Base-by-base conservation (phyloP, 163 green algal genomes). In the Chlamydomonas reinhardtii region DNA sequence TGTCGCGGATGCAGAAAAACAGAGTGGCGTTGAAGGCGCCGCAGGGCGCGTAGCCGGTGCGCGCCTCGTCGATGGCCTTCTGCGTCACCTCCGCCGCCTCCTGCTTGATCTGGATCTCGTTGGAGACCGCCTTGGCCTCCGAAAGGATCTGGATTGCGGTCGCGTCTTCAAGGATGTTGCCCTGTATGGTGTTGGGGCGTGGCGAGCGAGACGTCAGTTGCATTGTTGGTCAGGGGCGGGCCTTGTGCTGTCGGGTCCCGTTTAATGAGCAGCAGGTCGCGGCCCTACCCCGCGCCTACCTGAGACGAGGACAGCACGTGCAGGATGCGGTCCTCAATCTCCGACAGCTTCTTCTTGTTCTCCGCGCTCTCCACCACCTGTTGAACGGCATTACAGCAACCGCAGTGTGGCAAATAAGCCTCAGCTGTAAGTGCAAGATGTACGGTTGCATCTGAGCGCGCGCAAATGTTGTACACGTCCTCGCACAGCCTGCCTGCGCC, bases 241-340 rank as follows among this genome's bases (percentile, higher is more conserved):
- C n/a, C n/a, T n/a, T n/a, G n/a, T n/a, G n/a, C n/a, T n/a, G n/a
- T n/a, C n/a, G n/a, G n/a, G n/a, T n/a, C n/a, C n/a, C n/a, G n/a
- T n/a, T n/a, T n/a, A n/a, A n/a, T n/a, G n/a, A n/a, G n/a, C n/a
- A n/a, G n/a, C n/a, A n/a, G n/a, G n/a, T n/a, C n/a, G n/a, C n/a
- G n/a, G n/a, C n/a, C n/a, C n/a, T n/a, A n/a, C n/a, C n/a, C n/a
- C n/a, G n/a, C n/a, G n/a, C 48, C 48, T 17, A 90, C 85, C 85
- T 90, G 87, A 31, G 85, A 94, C 24, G 71, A 79, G 9, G 86
- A 90, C 74, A 95, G 84, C 43, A 96, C 94, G 78, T 96, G 89
- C 71, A 98, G 93, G 90, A 98, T 98, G 85, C 95, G 93, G 87
- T 97, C 93, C 90, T 98, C 95, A 56, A 97, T 95, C 91, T 97